Conservation (phyloP, 2,329 filamentous ascomycete genomes). For the Ceratocystis cacaofunesta region DNA sequence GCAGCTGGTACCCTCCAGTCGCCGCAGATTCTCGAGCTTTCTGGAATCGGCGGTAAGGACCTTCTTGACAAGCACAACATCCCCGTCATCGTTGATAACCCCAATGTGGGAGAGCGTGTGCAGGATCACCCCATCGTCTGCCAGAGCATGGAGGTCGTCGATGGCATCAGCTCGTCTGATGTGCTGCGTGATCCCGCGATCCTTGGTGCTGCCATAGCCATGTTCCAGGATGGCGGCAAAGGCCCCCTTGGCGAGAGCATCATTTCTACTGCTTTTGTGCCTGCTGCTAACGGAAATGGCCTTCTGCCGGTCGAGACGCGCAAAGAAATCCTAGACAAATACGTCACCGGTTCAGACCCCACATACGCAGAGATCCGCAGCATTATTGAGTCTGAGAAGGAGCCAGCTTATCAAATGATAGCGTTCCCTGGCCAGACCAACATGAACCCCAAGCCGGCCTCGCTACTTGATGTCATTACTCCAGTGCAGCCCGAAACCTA, state of each 20-base stretch:
- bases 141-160: conserved; percentile 30
- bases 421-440: conserved; percentile 24
- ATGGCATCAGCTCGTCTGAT: conserved; percentile 22
- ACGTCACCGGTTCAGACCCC: conserved; percentile 17
- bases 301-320: conserved; percentile 20
- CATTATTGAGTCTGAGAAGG: conserved; percentile 22
- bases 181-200: conserved; percentile 25
- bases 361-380: conserved; percentile 21
- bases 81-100: conserved; percentile 32
- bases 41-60: conserved; percentile 32
- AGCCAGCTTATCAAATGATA: conserved; percentile 25
- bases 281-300: conserved; percentile 23
- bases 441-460: conserved; percentile 19
- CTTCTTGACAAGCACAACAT: conserved; percentile 32
- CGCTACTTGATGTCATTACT: conserved; percentile 22
- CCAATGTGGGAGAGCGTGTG: conserved; percentile 44
- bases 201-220: conserved; percentile 23
- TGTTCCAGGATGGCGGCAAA: conserved; percentile 25
- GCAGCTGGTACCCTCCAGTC: conserved; percentile 36
- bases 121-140: conserved; percentile 31
- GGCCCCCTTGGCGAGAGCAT: conserved; percentile 28
- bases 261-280: conserved; percentile 27
- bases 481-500: conserved; percentile 26
- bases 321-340: conserved; percentile 20
- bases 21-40: conserved; percentile 37